Conservation (phyloP, 208 protist genomes). For the Naegleria fowleri region DNA sequence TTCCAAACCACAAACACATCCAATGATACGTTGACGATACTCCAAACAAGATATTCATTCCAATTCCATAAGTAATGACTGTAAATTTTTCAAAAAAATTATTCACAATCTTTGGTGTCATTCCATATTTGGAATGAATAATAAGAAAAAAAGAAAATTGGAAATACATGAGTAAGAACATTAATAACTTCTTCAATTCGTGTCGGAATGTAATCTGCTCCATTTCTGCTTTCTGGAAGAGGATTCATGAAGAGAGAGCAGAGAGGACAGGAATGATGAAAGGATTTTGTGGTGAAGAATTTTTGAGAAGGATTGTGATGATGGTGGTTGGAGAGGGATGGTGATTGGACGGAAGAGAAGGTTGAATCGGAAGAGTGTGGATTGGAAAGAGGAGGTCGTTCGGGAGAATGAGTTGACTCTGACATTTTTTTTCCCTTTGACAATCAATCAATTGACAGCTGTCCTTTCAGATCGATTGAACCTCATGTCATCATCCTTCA, state of each 20-base stretch:
- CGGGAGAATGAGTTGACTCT: too few relatives aligned
- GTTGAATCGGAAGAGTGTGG: too few relatives aligned
- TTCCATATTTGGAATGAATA: neutral
- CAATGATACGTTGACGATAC: neutral
- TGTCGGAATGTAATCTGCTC: neutral
- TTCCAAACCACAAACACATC: neutral
- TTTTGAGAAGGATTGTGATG: too few relatives aligned
- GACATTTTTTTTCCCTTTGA: too few relatives aligned
- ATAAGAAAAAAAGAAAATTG: neutral
- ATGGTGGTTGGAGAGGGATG: too few relatives aligned
- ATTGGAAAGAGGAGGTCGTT: too few relatives aligned
- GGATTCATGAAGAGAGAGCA: neutral
- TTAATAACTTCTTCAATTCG: neutral
- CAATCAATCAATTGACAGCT: too few relatives aligned
- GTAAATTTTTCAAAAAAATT: neutral
- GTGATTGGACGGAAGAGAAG: too few relatives aligned
- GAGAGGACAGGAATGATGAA: neutral
- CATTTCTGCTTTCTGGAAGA: neutral
- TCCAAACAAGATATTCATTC: neutral
- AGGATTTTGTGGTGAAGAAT: too few relatives aligned
- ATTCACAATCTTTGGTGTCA: neutral
- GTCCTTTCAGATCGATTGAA: too few relatives aligned
- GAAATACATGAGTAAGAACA: neutral
- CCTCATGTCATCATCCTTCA: too few relatives aligned
- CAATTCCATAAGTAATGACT: neutral